Conservation (phyloP, 306 rosid species). For the Calophaca sinica region DNA sequence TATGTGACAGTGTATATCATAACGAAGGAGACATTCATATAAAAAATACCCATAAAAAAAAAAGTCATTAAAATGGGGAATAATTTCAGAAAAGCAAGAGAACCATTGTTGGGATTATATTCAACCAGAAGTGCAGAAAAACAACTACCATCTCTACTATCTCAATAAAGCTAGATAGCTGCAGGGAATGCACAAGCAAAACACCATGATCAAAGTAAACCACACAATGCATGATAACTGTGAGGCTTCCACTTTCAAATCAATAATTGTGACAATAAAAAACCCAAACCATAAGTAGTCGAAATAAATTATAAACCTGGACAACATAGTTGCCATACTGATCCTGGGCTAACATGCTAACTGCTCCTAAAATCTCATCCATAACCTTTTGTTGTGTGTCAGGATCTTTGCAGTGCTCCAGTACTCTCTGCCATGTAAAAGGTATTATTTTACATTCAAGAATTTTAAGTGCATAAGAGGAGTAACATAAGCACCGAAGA, state of each 20-base stretch:
- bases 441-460: constrained; percentile 3
- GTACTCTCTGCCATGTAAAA: constrained; percentile 72
- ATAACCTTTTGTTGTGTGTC: constrained; percentile 78
- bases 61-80: not conserved
- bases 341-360: constrained; percentile 87
- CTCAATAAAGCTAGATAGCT: not conserved
- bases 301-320: constrained; percentile 66
- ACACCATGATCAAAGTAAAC: constrained; percentile 8
- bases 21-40: not conserved
- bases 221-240: not conserved
- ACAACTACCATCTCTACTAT: no score
- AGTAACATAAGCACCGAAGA: constrained; percentile 4
- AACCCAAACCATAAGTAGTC: not conserved
- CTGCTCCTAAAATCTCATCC: constrained; percentile 65
- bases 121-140: no score
- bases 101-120: no score
- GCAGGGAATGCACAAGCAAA: constrained; percentile 2
- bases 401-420: constrained; percentile 83
- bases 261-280: not conserved
- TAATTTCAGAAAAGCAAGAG: no score
- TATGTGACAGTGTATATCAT: not conserved
- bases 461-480: not conserved
- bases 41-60: not conserved
- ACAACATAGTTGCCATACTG: constrained; percentile 98
- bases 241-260: not conserved